Conservation (phyloP, 208 protist species). For the Trypanosoma mega region DNA sequence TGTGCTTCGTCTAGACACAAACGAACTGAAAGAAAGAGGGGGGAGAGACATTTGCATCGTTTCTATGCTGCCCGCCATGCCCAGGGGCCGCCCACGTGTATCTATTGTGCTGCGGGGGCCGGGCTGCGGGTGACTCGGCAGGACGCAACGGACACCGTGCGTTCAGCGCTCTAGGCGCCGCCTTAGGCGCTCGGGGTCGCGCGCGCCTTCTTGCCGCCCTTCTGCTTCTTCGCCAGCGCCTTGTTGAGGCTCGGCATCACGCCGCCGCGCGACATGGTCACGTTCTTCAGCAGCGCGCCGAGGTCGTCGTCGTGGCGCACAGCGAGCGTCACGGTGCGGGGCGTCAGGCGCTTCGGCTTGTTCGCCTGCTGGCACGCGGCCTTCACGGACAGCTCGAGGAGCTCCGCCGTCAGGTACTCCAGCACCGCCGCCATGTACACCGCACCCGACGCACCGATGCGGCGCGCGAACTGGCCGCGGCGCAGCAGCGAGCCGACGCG, state of each 20-base stretch:
- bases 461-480: slow-evolving; percentile 95
- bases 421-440: slow-evolving; percentile 99
- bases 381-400: slow-evolving; percentile 85
- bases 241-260: slow-evolving; percentile 84
- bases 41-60: too few species aligned
- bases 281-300: slow-evolving; percentile 56
- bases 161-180: neutral
- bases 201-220: slow-evolving; percentile 56
- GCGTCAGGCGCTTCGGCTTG: slow-evolving; percentile 69
- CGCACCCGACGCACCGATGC: slow-evolving; percentile 97
- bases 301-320: slow-evolving; percentile 85
- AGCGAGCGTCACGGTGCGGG: slow-evolving; percentile 70
- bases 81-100: too few species aligned
- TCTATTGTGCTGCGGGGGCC: neutral
- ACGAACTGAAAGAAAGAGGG: too few species aligned
- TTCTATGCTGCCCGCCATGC: too few species aligned
- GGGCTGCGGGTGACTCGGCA: neutral
- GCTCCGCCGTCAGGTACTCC: slow-evolving; percentile 95
- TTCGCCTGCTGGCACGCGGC: slow-evolving; percentile 62
- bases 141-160: neutral
- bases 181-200: slow-evolving; percentile 53
- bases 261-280: slow-evolving; percentile 77
- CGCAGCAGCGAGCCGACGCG: slow-evolving; percentile 96
- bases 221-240: slow-evolving; percentile 79
- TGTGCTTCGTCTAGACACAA: too few species aligned